A percentile compares a stretch with the other conserved stretches of the same genome.
Conservation (phyloP, 495 filamentous ascomycete species). For the Penicillium canariense region DNA sequence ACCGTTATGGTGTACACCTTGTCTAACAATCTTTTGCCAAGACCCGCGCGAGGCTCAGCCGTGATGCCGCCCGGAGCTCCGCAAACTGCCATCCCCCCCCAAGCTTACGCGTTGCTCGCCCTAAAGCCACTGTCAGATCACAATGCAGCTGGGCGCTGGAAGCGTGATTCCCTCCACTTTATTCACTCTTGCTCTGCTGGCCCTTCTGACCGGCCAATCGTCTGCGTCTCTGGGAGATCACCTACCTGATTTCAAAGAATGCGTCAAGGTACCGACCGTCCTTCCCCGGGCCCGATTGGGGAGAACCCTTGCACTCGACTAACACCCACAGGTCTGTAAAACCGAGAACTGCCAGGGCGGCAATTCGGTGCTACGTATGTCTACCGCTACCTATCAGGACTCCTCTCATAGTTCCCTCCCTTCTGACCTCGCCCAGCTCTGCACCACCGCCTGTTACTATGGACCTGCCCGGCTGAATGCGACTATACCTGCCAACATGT, state of each 20-base stretch:
- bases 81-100: constrained; percentile 17
- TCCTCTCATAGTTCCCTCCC: background rate
- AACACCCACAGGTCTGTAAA: constrained; percentile 66
- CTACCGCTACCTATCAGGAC: background rate
- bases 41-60: constrained; percentile 15
- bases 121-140: constrained; percentile 18
- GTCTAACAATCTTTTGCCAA: constrained; percentile 23
- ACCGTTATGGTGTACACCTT: background rate
- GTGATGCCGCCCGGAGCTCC: constrained; percentile 22
- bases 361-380: constrained; percentile 48
- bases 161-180: constrained; percentile 23
- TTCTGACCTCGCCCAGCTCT: constrained; percentile 33
- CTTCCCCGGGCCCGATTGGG: background rate
- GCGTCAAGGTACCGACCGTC: constrained; percentile 68
- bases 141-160: constrained; percentile 29
- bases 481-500: constrained; percentile 98
- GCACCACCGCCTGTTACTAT: constrained; percentile 52
- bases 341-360: constrained; percentile 69
- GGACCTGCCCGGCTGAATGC: constrained; percentile 84
- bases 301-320: background rate
- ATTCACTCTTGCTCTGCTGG: constrained; percentile 36
- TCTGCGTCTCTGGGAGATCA: constrained; percentile 80
- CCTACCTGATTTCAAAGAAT: constrained; percentile 84
- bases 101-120: constrained; percentile 23
- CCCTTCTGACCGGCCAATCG: constrained; percentile 47